Base-by-base conservation (phyloP, 2,329 filamentous ascomycete genomes). In the Fusarium palustre region DNA sequence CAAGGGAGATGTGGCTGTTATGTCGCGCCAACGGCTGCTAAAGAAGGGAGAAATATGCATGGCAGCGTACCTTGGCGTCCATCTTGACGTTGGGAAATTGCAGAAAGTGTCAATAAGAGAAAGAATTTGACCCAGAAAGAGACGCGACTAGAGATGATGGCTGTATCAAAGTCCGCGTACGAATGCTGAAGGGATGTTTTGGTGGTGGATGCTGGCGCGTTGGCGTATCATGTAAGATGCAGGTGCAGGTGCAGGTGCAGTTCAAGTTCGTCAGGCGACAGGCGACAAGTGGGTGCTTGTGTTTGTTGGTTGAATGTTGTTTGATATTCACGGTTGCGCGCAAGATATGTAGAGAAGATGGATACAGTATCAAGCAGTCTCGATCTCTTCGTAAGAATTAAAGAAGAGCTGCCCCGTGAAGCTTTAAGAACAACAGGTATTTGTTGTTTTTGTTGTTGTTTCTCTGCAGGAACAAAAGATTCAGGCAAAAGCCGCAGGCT, bases 41-140 rank as follows among this genome's bases (percentile, higher is more conserved):
- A 39, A 55, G 22, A 55, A 64, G 63, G 72, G 59, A 53, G 60
- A 47, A 58, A 25, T 15, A 59, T 58, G 69, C 30, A 47, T 24
- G 25, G 34, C 39, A 50, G 77, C 78, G 63, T 73, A 80, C 78
- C 72, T 77, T 75, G 55, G 78, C 76, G 69, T 80, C 78, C 78
- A 80, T 80, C 45, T 46, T 74, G 59, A 65, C 64, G 59, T 65
- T 61, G 25, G 42, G 41, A 59, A 59, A 61, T 48, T 59, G 64
- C 48, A 64, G 63, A 58, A 50, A 67, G 55, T 41, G 59, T 58
- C 46, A 39, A n/a, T 50, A 36, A 64, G 59, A 34, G 39, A 67
- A 60, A 48, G 42, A 70, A 64, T 54, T 54, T 47, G 64, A 62
- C 53, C 53, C 49, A 66, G 63, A 61, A 60, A 60, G 55, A 59